Evolutionary conservation across 176 grass and related monocot species (phyloP), one percentile per base, ranked within the genome.

Genomic region (Calamus simplicifolius): DNA sequence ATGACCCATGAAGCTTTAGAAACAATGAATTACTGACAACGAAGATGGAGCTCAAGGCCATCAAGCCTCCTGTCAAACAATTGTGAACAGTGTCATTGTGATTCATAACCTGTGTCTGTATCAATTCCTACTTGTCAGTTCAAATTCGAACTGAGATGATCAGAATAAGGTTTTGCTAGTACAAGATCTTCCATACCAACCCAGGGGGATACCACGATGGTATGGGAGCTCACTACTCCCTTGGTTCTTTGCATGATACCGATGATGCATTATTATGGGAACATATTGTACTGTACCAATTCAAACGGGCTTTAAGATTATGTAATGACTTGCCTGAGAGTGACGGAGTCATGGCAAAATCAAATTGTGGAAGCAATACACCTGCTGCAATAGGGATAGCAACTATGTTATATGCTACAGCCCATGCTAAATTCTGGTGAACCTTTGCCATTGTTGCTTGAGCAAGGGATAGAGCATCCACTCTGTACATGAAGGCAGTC

Each of bases 331-430:
- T 72, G 85, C 92, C 92, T 72, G 92, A 90, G 50, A 97, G 60
- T 72, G 92, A 97, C 14, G 92, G 92, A 52, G 92, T 87, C 92
- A 97, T 91, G 65, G 92, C 87, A 19, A 97, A 88, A 82, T 88
- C 87, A 73, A 88, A 97, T 6, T 82, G 83, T 54, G 87, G 92
- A 35, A 97, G 69, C 31, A 90, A 57, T 25, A 84, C 71, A 26
- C 92, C 92, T 54, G 86, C 81, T 0, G 92, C 83, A 62, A 88
- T 59, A 2, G 92, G 87, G 59, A 97, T 82, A 19, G 87, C 80
- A 50, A 97, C 58, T 58, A 85, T 54, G 74, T 97, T 97, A 55
- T 97, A 97, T 21, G 87, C 92, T 31, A 97, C 84, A 3, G 92
- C 87, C 92, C 92, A 97, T 17, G 80, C 78, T 53, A 97, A 85